Evolutionary conservation across 176 grass and related monocot species (phyloP), one percentile per base, ranked within the genome.

Genomic region (Rhynchospora pubera): DNA sequence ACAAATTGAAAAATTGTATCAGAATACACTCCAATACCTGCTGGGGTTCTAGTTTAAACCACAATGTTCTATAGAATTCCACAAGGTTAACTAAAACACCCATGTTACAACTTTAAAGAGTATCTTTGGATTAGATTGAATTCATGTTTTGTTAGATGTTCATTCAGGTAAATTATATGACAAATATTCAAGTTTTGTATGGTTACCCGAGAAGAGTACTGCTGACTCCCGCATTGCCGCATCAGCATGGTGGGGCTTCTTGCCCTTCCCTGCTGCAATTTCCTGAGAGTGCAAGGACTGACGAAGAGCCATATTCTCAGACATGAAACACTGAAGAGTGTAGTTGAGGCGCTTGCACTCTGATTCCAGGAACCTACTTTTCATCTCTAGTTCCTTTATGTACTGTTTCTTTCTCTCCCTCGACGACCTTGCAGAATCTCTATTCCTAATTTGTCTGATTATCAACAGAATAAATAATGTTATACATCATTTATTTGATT

Each of bases 371-470:
- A 80, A 95, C 79, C 92, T 94, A 85, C 57, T 98, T 82, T 90
- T 98, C 18, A 77, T 87, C 84, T 99, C 96, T 22, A 99, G 45
- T 2, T 99, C 92, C 68, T 99, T 95, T 19, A 95, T 9, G 65
- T 99, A 91, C 15, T 80, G 52, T 85, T 99, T 99, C 91, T 99
- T 99, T 79, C 92, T 95, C 89, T 99, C 96, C 82, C 96, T 90
- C 0, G 91, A 99, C 78, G 92, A 93, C 87, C 90, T 99, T 9
- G 92, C 91, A 5, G 92, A 99, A 86, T 95, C 96, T 69, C 82
- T 99, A 82, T 99, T 99, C 78, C 91, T 95, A 53, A 99, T 90
- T 87, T 95, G 92, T 82, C 96, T 95, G 72, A 84, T 60, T 81
- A 84, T 13, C 61, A 55, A 82, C 53, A 82, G 2, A 65, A 83